Evolutionary conservation across 75 land plant genomes (phyloP).

Genomic region (Pinus taeda): DNA sequence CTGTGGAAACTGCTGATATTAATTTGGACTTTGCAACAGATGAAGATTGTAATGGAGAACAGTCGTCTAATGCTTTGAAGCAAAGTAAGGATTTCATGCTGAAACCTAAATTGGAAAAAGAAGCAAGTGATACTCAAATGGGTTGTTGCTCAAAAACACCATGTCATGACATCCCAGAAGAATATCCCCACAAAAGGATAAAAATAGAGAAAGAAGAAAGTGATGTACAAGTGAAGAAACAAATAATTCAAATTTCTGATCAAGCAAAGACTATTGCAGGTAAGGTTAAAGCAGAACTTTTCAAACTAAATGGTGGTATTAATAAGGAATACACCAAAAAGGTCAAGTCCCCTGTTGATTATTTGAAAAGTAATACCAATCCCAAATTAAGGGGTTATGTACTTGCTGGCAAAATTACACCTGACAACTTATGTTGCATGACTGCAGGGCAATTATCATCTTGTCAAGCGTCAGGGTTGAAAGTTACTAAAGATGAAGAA

Average conservation of each 20-base stretch:
- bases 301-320: neutral
- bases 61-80: neutral
- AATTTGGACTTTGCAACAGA: neutral
- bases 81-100: neutral
- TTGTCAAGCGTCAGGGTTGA: neutral
- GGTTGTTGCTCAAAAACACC: neutral
- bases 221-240: neutral
- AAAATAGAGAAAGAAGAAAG: conserved; percentile 8
- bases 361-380: neutral
- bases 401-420: conserved; percentile 1
- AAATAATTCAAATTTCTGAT: neutral
- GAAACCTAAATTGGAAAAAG: neutral
- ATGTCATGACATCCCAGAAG: neutral
- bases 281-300: conserved; percentile 6
- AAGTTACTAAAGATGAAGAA: neutral
- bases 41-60: neutral
- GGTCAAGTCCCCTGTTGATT: neutral
- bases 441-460: neutral
- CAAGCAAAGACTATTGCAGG: neutral
- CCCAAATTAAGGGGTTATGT: neutral
- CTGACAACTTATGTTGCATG: neutral
- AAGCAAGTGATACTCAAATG: neutral
- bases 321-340: conserved; percentile 5
- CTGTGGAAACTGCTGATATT: neutral
- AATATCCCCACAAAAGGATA: conserved; percentile 1